Evolutionary conservation across 768 basidiomycete species (phyloP).

Genomic region (Agrocybe praecox): DNA sequence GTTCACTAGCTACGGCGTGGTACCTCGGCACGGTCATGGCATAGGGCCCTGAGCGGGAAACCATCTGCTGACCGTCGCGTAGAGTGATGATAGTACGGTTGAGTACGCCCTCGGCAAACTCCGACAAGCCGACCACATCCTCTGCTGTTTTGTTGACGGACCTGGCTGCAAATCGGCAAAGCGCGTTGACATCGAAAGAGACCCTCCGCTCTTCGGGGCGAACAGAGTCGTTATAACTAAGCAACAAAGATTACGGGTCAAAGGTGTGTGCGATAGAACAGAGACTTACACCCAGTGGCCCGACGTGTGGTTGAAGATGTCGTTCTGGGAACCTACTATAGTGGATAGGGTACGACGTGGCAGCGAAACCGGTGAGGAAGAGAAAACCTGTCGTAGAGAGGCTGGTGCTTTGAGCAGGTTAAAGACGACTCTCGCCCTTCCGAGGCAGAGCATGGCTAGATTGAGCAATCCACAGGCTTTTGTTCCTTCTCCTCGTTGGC

Average conservation of each 20-base stretch:
- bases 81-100: constrained; percentile 37
- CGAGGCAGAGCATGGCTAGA: no score
- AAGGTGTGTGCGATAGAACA: constrained; percentile 17
- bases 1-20: constrained; percentile 45
- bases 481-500: constrained; percentile 20
- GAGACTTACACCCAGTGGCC: constrained; percentile 46
- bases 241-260: constrained; percentile 28
- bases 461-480: constrained; percentile 3
- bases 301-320: constrained; percentile 44
- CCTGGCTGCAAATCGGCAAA: constrained; percentile 45
- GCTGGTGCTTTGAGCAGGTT: no score
- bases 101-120: constrained; percentile 45
- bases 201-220: constrained; percentile 46
- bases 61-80: constrained; percentile 33
- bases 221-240: constrained; percentile 44
- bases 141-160: constrained; percentile 38
- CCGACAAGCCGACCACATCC: no score
- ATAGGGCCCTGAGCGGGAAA: constrained; percentile 46
- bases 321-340: no score
- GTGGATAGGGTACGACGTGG: no score
- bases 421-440: no score
- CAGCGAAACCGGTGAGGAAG: no score
- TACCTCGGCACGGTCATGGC: constrained; percentile 36
- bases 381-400: no score
- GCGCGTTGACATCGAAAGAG: constrained; percentile 41